These are phyloP conservation scores for Prosopis cineraria DNA, from an alignment of 306 rosid species.

Conservation along the genomic window DNA sequence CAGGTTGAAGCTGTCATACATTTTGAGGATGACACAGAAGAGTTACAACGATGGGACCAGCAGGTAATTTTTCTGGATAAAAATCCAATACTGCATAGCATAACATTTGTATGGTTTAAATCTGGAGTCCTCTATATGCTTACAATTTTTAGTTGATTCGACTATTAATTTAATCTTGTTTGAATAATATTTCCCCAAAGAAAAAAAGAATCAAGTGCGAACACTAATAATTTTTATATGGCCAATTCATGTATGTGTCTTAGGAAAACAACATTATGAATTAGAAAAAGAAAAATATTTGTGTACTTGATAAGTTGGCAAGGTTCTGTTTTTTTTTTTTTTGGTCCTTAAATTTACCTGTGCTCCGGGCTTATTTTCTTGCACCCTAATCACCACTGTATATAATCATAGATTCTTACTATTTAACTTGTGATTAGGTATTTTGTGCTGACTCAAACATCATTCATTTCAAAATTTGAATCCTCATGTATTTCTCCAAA, in stretches of 20 bases:
- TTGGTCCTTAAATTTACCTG: background rate
- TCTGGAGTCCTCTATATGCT: background rate
- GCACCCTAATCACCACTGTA: too few species aligned
- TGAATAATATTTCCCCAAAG: slow-evolving; percentile 2
- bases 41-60: slow-evolving; percentile 97
- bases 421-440: background rate
- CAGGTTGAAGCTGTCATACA: slow-evolving; percentile 98
- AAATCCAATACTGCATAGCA: background rate
- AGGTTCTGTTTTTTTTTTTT: background rate
- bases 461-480: too few species aligned
- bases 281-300: background rate
- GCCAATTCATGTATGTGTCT: background rate
- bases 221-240: background rate
- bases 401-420: background rate
- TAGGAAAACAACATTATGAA: background rate
- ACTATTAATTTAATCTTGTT: slow-evolving; percentile 15
- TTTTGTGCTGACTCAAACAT: slow-evolving; percentile 12
- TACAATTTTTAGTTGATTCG: background rate
- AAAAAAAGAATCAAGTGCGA: background rate
- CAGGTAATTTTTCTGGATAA: slow-evolving; percentile 59
- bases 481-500: too few species aligned
- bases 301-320: background rate
- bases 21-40: slow-evolving; percentile 95
- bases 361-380: background rate
- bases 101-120: slow-evolving; percentile 4